Conservation (phyloP, 2,329 filamentous ascomycete species). For the Ophiocordyceps polyrhachis-furcata region DNA sequence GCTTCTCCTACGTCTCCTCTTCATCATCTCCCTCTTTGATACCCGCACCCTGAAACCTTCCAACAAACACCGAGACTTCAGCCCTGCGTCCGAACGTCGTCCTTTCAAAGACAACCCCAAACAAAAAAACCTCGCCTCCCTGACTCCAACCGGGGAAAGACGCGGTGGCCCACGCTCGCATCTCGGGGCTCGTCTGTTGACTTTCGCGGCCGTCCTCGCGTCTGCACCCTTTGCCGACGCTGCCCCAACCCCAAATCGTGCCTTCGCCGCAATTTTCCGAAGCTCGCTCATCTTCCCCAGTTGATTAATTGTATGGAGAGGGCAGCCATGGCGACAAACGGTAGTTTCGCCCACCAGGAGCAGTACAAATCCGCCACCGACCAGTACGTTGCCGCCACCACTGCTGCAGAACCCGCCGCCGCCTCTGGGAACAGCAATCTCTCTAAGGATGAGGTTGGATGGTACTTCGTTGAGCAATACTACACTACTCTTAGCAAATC, state of each 20-base stretch:
- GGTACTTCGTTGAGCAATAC: slow-evolving; percentile 99
- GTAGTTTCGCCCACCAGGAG: slow-evolving; percentile 27
- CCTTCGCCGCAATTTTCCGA: background rate
- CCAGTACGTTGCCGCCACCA: slow-evolving; percentile 18
- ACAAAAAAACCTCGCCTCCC: background rate
- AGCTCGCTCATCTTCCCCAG: background rate
- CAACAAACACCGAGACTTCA: background rate
- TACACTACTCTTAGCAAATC: slow-evolving; percentile 93
- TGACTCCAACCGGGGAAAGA: background rate
- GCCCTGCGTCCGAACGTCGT: background rate
- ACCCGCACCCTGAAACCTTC: background rate
- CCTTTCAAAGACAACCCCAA: background rate
- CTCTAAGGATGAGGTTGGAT: slow-evolving; percentile 86
- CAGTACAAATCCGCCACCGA: slow-evolving; percentile 20
- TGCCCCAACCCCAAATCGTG: too few species aligned
- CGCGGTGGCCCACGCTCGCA: background rate
- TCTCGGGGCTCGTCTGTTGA: background rate
- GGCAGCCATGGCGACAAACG: slow-evolving; percentile 36
- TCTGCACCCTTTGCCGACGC: background rate
- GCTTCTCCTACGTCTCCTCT: background rate
- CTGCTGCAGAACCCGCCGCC: slow-evolving; percentile 15
- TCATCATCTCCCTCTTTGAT: background rate
- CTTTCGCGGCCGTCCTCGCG: background rate
- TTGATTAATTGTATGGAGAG: slow-evolving; percentile 1
- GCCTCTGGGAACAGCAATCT: slow-evolving; percentile 26